Percentiles rank a stretch among this genome's conserved stretches.
Conservation (phyloP, 2,329 filamentous ascomycete species). For the Trichoderma simmonsii region DNA sequence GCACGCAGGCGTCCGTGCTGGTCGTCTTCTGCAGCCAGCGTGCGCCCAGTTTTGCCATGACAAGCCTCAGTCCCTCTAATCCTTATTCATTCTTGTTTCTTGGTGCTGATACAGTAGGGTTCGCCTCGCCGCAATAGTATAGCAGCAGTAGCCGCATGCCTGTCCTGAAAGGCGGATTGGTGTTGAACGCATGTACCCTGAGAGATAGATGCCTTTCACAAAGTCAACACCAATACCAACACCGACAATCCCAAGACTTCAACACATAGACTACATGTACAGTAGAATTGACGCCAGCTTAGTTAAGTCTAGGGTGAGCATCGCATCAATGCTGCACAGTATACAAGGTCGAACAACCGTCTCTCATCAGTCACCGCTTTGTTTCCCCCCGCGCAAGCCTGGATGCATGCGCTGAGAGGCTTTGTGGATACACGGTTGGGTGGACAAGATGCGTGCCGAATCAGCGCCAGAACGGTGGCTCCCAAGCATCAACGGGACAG, state of each 20-base stretch:
- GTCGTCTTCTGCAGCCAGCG: not conserved
- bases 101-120: not conserved
- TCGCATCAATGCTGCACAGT: constrained; percentile 3
- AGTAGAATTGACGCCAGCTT: not conserved
- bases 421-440: constrained; percentile 9
- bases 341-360: not conserved
- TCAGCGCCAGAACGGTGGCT: constrained; percentile 8
- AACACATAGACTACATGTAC: not conserved
- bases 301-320: not conserved
- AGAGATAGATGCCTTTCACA: not conserved
- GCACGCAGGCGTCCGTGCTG: constrained; percentile 12
- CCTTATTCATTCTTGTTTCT: not conserved
- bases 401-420: constrained; percentile 16
- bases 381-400: constrained; percentile 1
- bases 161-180: not conserved
- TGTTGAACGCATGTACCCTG: not conserved
- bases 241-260: not conserved
- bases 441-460: constrained; percentile 9
- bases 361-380: constrained; percentile 7
- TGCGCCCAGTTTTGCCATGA: not conserved
- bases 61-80: not conserved
- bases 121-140: not conserved
- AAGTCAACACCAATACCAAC: not conserved
- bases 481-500: not conserved
- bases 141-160: not conserved